phyloP scores from a whole-genome alignment of 202 grass and related monocot genomes.

The Alloteropsis angusta region DNA sequence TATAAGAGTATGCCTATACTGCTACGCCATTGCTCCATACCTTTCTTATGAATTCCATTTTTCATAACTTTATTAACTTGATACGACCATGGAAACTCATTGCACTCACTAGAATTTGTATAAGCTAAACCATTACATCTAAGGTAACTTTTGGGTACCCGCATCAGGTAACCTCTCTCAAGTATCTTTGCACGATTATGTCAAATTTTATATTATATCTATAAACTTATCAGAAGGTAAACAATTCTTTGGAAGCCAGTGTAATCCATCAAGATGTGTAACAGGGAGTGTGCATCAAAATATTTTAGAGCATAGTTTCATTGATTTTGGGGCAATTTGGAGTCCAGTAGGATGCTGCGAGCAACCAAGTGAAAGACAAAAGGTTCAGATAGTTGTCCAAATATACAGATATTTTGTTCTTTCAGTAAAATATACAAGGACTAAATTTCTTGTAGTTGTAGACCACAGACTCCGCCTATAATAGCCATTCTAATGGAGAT shows the following conservation, averaged over 20 bases:
- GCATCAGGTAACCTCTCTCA: background rate
- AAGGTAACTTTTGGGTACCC: background rate
- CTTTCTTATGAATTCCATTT: background rate
- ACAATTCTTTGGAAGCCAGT: background rate
- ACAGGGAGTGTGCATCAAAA: background rate
- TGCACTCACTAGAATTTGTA: background rate
- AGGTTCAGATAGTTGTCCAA: background rate
- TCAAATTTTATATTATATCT: background rate
- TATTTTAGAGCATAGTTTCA: background rate
- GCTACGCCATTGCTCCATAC: background rate
- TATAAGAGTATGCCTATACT: background rate
- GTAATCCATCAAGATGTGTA: background rate
- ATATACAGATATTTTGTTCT: background rate
- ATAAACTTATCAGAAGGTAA: background rate
- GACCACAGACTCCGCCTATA: too few species aligned
- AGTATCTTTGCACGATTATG: background rate
- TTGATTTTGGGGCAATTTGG: too few species aligned
- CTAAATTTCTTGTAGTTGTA: too few species aligned
- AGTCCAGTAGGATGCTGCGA: constrained; percentile 27
- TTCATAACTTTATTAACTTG: background rate
- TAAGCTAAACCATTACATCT: background rate
- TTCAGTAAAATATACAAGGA: background rate
- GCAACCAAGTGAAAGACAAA: constrained; percentile 19
- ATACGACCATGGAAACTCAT: background rate
- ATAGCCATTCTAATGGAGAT: too few species aligned